Evolutionary conservation across 371 early-diverging fungal genomes (phyloP).

Genomic region (Mucor circinelloides): DNA sequence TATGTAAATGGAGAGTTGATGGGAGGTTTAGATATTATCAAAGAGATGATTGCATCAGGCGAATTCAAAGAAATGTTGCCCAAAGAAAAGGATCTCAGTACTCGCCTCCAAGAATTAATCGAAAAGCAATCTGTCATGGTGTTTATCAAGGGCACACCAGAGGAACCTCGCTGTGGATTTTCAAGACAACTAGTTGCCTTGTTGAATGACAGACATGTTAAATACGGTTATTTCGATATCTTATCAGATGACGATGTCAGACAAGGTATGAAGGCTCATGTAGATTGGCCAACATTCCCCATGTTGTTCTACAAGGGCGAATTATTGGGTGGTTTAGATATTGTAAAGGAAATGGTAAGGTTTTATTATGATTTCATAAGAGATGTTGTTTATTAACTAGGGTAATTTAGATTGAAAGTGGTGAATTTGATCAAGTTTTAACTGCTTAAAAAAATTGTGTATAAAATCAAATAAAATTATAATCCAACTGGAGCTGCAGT

Average conservation of each 20-base stretch:
- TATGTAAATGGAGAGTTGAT: constrained; percentile 86
- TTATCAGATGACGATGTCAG: constrained; percentile 88
- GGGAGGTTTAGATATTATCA: constrained; percentile 92
- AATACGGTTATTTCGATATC: constrained; percentile 85
- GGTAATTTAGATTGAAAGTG: constrained; percentile 34
- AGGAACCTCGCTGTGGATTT: constrained; percentile 86
- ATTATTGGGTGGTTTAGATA: constrained; percentile 94
- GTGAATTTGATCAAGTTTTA: constrained; percentile 51
- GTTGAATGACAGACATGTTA: constrained; percentile 70
- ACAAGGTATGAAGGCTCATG: constrained; percentile 64
- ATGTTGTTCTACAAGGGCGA: constrained; percentile 90
- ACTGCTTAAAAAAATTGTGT: constrained; percentile 32
- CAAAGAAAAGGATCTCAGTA: constrained; percentile 73
- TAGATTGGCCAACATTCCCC: constrained; percentile 63
- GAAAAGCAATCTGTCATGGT: constrained; percentile 74
- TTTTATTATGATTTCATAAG: background rate
- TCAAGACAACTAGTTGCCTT: constrained; percentile 75
- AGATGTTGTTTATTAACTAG: background rate
- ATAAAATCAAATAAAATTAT: background rate
- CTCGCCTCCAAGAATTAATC: constrained; percentile 70
- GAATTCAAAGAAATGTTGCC: constrained; percentile 70
- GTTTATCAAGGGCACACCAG: constrained; percentile 96
- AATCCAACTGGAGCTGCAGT: constrained; percentile 2
- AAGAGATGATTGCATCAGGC: constrained; percentile 79
- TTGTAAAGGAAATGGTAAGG: constrained; percentile 84